A percentile compares a stretch with the other conserved stretches of the same genome.
phyloP scores from a whole-genome alignment of 768 basidiomycete genomes.

The Erythrobasidium yunnanense region DNA sequence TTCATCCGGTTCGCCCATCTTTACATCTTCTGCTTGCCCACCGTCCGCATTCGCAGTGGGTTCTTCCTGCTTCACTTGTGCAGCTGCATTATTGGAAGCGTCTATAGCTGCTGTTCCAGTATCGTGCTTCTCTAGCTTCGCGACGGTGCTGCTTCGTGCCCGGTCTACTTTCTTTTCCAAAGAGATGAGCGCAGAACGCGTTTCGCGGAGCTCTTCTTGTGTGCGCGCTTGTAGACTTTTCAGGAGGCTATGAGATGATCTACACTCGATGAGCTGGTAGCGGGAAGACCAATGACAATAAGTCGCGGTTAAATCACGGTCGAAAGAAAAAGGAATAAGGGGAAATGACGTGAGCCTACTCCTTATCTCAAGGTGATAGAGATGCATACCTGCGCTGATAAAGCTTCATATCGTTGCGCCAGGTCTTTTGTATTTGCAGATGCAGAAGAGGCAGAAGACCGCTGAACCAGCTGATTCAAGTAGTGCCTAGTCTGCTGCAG shows the following conservation, averaged over 20 bases:
- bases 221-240: slow-evolving; percentile 31
- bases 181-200: slow-evolving; percentile 30
- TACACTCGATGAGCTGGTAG: slow-evolving; percentile 29
- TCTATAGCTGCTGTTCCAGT: too few species aligned
- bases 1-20: background rate
- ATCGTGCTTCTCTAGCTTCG: slow-evolving; percentile 30
- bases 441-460: too few species aligned
- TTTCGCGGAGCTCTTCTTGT: slow-evolving; percentile 30
- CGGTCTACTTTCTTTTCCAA: slow-evolving; percentile 38
- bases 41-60: too few species aligned
- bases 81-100: too few species aligned
- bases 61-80: too few species aligned
- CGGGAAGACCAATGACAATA: too few species aligned
- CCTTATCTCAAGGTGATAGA: background rate
- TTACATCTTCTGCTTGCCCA: too few species aligned
- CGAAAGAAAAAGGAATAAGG: too few species aligned
- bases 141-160: slow-evolving; percentile 32
- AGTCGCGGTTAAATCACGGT: too few species aligned
- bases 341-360: too few species aligned
- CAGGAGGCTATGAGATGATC: slow-evolving; percentile 31
- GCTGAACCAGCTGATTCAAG: background rate
- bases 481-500: background rate
- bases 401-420: background rate
- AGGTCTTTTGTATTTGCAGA: background rate
- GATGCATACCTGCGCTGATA: background rate